phyloP scores from a whole-genome alignment of 352 stramenopile genomes.

The Phytophthora capsici region DNA sequence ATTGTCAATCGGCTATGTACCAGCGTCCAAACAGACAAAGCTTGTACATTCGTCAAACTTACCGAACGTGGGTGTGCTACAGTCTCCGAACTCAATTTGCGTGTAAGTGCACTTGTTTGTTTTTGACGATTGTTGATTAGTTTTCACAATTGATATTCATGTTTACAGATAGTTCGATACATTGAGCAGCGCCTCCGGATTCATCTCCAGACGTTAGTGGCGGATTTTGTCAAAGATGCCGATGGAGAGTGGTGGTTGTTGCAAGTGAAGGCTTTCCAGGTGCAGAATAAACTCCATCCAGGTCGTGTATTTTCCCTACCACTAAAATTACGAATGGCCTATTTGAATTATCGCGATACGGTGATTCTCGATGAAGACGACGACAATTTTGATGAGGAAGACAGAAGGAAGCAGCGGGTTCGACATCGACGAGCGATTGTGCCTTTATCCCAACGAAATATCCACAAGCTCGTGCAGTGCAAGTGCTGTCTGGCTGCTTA shows the following conservation, averaged over 20 bases:
- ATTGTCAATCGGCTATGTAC: slow-evolving; percentile 68
- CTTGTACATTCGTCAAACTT: slow-evolving; percentile 83
- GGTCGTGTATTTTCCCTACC: slow-evolving; percentile 53
- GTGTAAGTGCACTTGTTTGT: slow-evolving; percentile 40
- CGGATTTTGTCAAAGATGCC: slow-evolving; percentile 76
- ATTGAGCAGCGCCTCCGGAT: slow-evolving; percentile 69
- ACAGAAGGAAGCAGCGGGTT: slow-evolving; percentile 20
- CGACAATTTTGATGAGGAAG: slow-evolving; percentile 28
- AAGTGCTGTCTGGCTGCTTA: slow-evolving; percentile 83
- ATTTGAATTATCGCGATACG: slow-evolving; percentile 74
- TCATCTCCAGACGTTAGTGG: slow-evolving; percentile 68
- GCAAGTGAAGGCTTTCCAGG: slow-evolving; percentile 80
- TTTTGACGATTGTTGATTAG: too few species aligned
- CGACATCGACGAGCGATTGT: slow-evolving; percentile 26
- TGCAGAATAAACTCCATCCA: slow-evolving; percentile 44
- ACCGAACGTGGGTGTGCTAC: slow-evolving; percentile 71
- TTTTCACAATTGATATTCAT: neutral
- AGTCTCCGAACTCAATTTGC: slow-evolving; percentile 73
- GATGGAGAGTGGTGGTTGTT: slow-evolving; percentile 79
- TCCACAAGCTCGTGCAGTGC: slow-evolving; percentile 77
- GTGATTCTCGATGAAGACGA: slow-evolving; percentile 73
- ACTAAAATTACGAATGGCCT: slow-evolving; percentile 47
- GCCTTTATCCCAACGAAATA: slow-evolving; percentile 59
- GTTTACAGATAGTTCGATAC: slow-evolving; percentile 69
- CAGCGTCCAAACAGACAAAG: slow-evolving; percentile 64